Base-by-base conservation (phyloP, 768 basidiomycete species). In the Lactifluus volemus region DNA sequence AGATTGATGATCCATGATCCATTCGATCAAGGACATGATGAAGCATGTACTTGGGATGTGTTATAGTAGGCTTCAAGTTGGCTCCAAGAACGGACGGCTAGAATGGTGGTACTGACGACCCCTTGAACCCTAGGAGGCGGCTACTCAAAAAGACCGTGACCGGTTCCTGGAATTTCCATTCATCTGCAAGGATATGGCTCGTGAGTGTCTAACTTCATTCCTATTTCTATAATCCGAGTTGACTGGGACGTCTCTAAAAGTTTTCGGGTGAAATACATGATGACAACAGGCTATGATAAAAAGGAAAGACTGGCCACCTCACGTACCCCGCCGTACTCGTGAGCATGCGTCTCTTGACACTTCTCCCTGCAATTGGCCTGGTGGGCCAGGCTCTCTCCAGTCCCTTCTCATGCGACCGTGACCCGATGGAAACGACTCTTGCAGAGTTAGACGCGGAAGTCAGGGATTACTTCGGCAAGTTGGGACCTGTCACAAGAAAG, bases 381-480 rank as follows among this genome's bases (percentile, higher is more conserved):
- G 56, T 19, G 10, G 48, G 55, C 52, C 55, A 53, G 34, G 56
- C 51, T 2, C n/a, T 58, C 19, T 19, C 61, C 5, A 21, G n/a
- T 4, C 38, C 55, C 11, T 47, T 34, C 55, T 49, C 49, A 42
- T 58, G 39, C 30, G 5, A 45, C 10, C 47, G 48, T 39, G 60
- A 61, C 12, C 41, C 34, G 6, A 44, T 15, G 17, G 60, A 61
- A n/a, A 61, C 51, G 54, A 45, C 49, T 1, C 44, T 61, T 53
- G 55, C 32, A 2, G 54, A 52, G 50, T 45, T 42, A 2, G 55
- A 62, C 5, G 55, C 45, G 0, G 55, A 45, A 7, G 63, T 61
- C n/a, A 36, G 25, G 8, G 54, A 32, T 2, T 64, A 61, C 50
- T 64, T 64, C 32, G 19, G 30, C 36, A 61, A 63, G 19, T 36